Evolutionary conservation across 768 basidiomycete genomes (phyloP), one percentile per base, ranked within the genome.

Genomic region (Rubroboletus pulcherrimus): DNA sequence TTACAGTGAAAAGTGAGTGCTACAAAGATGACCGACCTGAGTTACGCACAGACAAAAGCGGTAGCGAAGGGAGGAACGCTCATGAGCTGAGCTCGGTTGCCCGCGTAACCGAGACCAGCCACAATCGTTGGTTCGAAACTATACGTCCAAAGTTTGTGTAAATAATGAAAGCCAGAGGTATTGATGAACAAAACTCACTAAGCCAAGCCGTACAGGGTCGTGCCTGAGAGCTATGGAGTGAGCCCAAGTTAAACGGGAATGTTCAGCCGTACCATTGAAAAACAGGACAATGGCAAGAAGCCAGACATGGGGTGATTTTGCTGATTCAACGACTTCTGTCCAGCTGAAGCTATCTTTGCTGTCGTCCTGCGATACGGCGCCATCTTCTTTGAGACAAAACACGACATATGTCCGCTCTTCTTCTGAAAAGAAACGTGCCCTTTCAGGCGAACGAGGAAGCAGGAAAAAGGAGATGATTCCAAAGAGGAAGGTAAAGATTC

Each of bases 101-200:
- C 75, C 2, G 75, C 76, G 65, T 79, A 86, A 19, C 85, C 85
- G 3, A 87, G 76, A 17, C 75, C 74, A 31, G 80, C 73, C 10
- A 91, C 81, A 68, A 92, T 88, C 4, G 85, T 84, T 7, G 89
- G 89, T 8, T 82, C 74, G 70, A 92, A 91, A 61, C 88, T 83
- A 45, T 51, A 57, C 41, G 72, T 61, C 46, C 31, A 47, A 41
- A 7, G 49, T 53, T 15, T 34, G 79, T 73, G 17, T 75, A 15
- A 38, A 73, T 47, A 75, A 29, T 72, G 4, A 77, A 77, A 12
- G 19, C 19, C 12, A 17, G 68, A 21, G 8, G 74, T 76, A 11
- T 43, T 37, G n/a, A 50, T 14, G 40, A 30, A 40, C 39, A 9
- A 33, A 37, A 41, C 65, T 58, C 51, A 72, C 68, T 61, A 72